These are phyloP conservation scores for Escovopsis sp. DNA, from an alignment of 2,329 filamentous ascomycete genomes.

Conservation along the genomic window DNA sequence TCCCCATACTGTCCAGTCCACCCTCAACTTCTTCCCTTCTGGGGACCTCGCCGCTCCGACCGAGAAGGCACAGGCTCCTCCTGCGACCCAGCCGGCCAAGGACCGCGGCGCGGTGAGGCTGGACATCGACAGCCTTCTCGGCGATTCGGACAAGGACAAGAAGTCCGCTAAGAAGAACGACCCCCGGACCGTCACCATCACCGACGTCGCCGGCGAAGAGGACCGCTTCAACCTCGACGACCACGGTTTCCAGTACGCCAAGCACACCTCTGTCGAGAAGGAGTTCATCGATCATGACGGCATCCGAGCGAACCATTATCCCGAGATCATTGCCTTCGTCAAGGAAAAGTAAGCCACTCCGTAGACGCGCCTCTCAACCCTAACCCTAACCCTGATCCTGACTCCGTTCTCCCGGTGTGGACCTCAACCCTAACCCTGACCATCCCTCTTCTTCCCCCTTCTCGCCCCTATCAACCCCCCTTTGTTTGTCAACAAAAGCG, in stretches of 20 bases:
- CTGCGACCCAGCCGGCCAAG: no score
- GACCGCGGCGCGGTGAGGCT: no score
- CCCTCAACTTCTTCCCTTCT: no score
- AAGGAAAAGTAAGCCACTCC: constrained; percentile 34
- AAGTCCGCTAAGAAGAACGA: constrained; percentile 17
- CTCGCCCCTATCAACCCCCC: no score
- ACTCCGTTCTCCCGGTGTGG: no score
- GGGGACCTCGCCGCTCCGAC: no score
- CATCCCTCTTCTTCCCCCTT: background rate
- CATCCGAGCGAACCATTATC: constrained; percentile 54
- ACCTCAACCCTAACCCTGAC: background rate
- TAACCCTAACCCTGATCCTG: background rate
- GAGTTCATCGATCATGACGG: constrained; percentile 37
- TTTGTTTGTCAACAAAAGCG: no score
- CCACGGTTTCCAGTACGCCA: constrained; percentile 22
- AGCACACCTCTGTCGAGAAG: constrained; percentile 17
- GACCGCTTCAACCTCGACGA: constrained; percentile 21
- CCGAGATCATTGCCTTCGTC: constrained; percentile 52
- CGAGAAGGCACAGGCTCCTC: no score
- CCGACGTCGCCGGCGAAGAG: constrained; percentile 21
- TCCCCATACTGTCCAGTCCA: no score
- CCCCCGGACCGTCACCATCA: constrained; percentile 15
- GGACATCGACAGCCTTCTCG: no score
- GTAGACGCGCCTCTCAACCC: background rate
- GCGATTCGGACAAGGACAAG: constrained; percentile 18